A percentile compares a stretch with the other conserved stretches of the same genome.
These are phyloP conservation scores for Auriscalpium microsporum DNA, from an alignment of 768 basidiomycete genomes.

Conservation along the genomic window DNA sequence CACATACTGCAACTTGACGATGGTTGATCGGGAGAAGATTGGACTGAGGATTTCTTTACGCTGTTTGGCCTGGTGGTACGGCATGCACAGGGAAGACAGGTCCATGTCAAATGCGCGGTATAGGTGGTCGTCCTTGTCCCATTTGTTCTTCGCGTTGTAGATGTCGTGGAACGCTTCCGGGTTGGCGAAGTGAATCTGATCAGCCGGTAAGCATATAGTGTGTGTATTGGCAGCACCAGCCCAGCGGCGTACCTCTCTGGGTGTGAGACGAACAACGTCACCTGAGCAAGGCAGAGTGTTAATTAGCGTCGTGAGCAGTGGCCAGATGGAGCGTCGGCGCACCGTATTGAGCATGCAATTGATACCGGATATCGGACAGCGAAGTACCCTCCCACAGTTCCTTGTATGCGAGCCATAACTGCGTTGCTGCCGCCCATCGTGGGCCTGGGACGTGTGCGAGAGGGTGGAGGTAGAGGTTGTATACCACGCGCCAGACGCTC, in stretches of 20 bases:
- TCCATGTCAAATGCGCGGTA: constrained; percentile 3
- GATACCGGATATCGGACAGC: neutral
- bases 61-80: constrained; percentile 1
- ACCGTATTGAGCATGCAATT: constrained; percentile 3
- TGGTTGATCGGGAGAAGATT: neutral
- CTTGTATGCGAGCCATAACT: constrained; percentile 1
- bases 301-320: too few species aligned
- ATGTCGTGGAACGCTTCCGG: neutral
- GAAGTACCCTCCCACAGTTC: neutral
- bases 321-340: neutral
- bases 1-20: neutral
- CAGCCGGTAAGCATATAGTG: too few species aligned
- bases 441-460: constrained; percentile 1
- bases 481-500: neutral
- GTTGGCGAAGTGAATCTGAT: constrained; percentile 1
- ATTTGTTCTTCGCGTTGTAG: constrained; percentile 3
- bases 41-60: neutral
- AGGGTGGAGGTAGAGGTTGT: constrained; percentile 2
- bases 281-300: neutral
- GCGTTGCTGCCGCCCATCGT: neutral
- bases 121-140: constrained; percentile 1
- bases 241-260: neutral
- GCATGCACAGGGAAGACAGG: neutral
- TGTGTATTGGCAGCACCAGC: neutral
- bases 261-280: neutral